Base-by-base conservation (phyloP, 768 basidiomycete genomes). In the Cubamyces sp. region DNA sequence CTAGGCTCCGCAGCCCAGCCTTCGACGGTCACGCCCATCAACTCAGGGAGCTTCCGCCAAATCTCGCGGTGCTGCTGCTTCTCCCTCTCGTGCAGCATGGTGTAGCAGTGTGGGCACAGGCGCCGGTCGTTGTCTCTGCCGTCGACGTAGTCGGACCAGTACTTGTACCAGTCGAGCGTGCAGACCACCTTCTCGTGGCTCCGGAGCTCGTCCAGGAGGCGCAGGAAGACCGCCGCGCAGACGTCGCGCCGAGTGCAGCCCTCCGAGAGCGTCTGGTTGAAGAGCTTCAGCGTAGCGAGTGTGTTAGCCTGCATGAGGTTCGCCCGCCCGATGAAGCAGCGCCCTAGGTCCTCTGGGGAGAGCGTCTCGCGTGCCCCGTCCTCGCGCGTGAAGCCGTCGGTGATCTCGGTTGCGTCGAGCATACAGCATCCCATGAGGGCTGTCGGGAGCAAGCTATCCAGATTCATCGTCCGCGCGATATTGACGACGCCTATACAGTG, bases 281-380 rank as follows among this genome's bases (percentile, higher is more conserved):
- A 52, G 12, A 60, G 51, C 41, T n/a, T 30, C 42, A 60, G 58
- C 19, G 58, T 53, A 18, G 51, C 50, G 25, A 53, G 41, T n/a
- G 58, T 46, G 25, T 46, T 60, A 1, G 58, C 58, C 51, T 53
- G 28, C 51, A 60, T 39, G 18, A 60, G 34, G n/a, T 60, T 60
- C 7, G 51, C 51, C 25, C 56, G 55, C 30, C 50, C 61, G 37
- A 41, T 23, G 55, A 64, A 51, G 41, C 66, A 67, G 6, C 56
- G 46, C 12, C 28, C 54, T 26, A 62, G 15, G 46, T 67, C 66
- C 1, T 62, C 66, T 0, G 25, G 37, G 1, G 53, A 30, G 9
- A 67, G 61, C 42, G 9, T 30, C 50, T 67, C 66, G n/a, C 19
- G 28, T n/a, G 52, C 39, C 21, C 63, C 62, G 37, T 64, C 62